Conservation (phyloP, 1,284 basidiomycete genomes). For the Schizopora paradoxa region DNA sequence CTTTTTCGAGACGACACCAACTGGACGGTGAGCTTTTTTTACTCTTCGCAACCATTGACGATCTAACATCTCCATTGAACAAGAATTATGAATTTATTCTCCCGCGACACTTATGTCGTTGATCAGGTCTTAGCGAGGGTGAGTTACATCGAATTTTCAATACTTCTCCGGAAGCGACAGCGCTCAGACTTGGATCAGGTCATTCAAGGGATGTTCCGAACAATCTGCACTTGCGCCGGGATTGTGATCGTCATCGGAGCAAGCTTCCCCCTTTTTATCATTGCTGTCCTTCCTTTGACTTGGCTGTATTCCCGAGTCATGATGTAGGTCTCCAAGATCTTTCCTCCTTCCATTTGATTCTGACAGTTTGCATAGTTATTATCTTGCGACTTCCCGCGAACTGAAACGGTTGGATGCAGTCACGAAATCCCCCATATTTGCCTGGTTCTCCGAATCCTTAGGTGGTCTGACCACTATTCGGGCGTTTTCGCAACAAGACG, state of each 20-base stretch:
- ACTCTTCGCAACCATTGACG: slow-evolving; percentile 4
- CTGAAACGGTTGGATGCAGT: slow-evolving; percentile 90
- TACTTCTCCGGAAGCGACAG: neutral
- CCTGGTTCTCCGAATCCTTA: slow-evolving; percentile 84
- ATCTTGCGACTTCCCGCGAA: slow-evolving; percentile 86
- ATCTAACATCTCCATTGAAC: neutral
- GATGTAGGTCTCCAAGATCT: slow-evolving; percentile 53
- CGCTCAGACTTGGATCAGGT: slow-evolving; percentile 34
- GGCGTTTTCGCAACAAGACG: slow-evolving; percentile 65
- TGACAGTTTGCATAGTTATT: slow-evolving; percentile 52
- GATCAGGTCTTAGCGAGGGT: slow-evolving; percentile 77
- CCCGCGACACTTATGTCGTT: slow-evolving; percentile 88
- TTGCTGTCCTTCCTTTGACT: slow-evolving; percentile 69
- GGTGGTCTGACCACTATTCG: slow-evolving; percentile 84
- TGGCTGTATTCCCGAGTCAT: slow-evolving; percentile 77
- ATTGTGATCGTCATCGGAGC: slow-evolving; percentile 76
- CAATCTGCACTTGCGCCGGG: slow-evolving; percentile 54
- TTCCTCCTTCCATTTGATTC: neutral
- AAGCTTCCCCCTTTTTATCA: slow-evolving; percentile 79
- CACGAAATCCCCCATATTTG: slow-evolving; percentile 87
- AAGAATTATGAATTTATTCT: slow-evolving; percentile 87
- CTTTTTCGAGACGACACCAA: slow-evolving; percentile 86
- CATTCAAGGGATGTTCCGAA: slow-evolving; percentile 65
- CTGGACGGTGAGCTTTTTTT: slow-evolving; percentile 51
- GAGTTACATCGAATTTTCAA: slow-evolving; percentile 13